phyloP scores from a whole-genome alignment of 2,329 filamentous ascomycete species.

The Fusarium sp. region DNA sequence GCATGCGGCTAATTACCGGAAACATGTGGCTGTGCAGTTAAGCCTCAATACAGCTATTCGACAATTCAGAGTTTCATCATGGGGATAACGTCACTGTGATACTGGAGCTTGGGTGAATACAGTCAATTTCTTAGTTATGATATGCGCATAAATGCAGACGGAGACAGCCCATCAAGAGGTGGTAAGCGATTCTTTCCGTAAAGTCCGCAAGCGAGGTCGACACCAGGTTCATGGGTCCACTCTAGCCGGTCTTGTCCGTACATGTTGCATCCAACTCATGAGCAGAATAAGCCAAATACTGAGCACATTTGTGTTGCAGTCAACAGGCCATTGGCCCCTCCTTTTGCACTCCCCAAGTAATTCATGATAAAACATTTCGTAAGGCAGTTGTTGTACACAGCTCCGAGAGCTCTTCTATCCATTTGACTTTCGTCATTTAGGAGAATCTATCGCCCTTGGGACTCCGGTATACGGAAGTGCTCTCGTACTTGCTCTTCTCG shows the following conservation, averaged over 20 bases:
- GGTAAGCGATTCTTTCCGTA: slow-evolving; percentile 36
- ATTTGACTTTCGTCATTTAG: slow-evolving; percentile 42
- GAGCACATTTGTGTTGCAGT: slow-evolving; percentile 9
- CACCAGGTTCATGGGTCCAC: slow-evolving; percentile 39
- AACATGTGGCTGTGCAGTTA: slow-evolving; percentile 25
- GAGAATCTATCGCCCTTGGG: slow-evolving; percentile 89
- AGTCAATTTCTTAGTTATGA: background rate
- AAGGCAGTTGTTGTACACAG: slow-evolving; percentile 40
- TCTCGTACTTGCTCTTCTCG: slow-evolving; percentile 93
- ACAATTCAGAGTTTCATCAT: background rate
- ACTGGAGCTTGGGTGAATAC: background rate
- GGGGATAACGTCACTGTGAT: slow-evolving; percentile 12
- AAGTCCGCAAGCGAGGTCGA: slow-evolving; percentile 34
- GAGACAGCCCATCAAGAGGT: background rate
- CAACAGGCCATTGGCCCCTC: background rate
- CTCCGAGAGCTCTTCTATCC: slow-evolving; percentile 20
- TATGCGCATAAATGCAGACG: background rate
- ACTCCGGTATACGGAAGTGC: slow-evolving; percentile 77
- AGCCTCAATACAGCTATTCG: background rate
- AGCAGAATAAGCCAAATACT: slow-evolving; percentile 17
- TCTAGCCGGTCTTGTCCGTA: slow-evolving; percentile 34
- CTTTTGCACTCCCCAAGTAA: slow-evolving; percentile 1
- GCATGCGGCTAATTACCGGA: slow-evolving; percentile 32
- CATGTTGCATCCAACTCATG: slow-evolving; percentile 32
- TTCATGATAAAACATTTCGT: slow-evolving; percentile 29